Evolutionary conservation across 768 basidiomycete genomes (phyloP).

Genomic region (Boletus coccyginus): DNA sequence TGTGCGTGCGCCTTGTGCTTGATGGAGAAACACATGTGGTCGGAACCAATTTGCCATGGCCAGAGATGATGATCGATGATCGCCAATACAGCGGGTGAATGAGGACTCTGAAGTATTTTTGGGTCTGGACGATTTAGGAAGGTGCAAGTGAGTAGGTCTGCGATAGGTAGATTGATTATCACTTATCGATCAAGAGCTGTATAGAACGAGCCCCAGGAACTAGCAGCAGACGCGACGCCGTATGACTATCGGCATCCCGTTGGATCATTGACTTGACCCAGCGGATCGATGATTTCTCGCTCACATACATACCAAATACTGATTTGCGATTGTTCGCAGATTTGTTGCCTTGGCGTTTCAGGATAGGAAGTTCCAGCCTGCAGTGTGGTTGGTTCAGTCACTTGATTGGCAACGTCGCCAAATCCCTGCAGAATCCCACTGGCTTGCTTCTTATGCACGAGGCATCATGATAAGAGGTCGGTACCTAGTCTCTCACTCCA

Average conservation of each 20-base stretch:
- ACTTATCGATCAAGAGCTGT: background rate
- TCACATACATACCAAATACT: background rate
- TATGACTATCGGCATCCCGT: background rate
- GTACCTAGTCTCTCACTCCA: background rate
- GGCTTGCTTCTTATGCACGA: background rate
- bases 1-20: background rate
- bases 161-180: background rate
- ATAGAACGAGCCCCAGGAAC: background rate
- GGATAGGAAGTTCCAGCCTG: background rate
- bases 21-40: background rate
- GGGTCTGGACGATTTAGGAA: background rate
- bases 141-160: background rate
- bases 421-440: too few relatives aligned
- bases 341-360: constrained; percentile 17
- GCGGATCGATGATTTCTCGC: background rate
- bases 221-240: background rate
- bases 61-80: background rate
- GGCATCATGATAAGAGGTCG: background rate
- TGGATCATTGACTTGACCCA: background rate
- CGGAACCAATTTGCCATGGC: background rate
- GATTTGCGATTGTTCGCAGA: background rate
- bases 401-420: background rate
- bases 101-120: background rate
- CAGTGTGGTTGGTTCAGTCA: background rate
- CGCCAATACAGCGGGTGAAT: background rate